Evolutionary conservation across 176 grass and related monocot genomes (phyloP).

Genomic region (Zoysia pacifica): DNA sequence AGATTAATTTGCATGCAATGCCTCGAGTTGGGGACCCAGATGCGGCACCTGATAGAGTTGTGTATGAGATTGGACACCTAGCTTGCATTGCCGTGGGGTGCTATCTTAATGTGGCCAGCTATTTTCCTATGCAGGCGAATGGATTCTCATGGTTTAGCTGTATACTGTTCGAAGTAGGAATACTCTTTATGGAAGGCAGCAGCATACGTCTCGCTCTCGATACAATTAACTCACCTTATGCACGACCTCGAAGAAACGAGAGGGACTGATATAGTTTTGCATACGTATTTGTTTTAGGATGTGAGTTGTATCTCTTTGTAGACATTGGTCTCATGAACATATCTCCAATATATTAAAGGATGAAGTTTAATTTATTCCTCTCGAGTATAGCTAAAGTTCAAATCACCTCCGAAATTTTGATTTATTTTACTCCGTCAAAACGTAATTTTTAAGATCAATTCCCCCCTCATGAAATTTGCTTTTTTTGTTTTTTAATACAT

Average conservation of each 20-base stretch:
- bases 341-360: too few species aligned
- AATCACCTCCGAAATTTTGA: too few species aligned
- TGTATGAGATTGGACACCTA: background rate
- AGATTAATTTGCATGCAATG: background rate
- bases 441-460: too few species aligned
- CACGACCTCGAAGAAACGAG: background rate
- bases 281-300: background rate
- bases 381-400: too few species aligned
- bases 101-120: background rate
- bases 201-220: background rate
- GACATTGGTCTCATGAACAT: too few species aligned
- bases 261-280: background rate
- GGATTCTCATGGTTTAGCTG: background rate
- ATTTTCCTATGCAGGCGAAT: background rate
- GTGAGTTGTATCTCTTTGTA: background rate
- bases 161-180: background rate
- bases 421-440: too few species aligned
- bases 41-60: background rate
- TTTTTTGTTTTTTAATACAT: too few species aligned
- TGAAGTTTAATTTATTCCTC: too few species aligned
- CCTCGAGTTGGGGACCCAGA: conserved; percentile 4
- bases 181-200: background rate
- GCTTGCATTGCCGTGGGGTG: background rate
- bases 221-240: background rate
- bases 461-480: too few species aligned